These are phyloP conservation scores for Setaria italica DNA, from an alignment of 202 grass and related monocot species.

Conservation along the genomic window DNA sequence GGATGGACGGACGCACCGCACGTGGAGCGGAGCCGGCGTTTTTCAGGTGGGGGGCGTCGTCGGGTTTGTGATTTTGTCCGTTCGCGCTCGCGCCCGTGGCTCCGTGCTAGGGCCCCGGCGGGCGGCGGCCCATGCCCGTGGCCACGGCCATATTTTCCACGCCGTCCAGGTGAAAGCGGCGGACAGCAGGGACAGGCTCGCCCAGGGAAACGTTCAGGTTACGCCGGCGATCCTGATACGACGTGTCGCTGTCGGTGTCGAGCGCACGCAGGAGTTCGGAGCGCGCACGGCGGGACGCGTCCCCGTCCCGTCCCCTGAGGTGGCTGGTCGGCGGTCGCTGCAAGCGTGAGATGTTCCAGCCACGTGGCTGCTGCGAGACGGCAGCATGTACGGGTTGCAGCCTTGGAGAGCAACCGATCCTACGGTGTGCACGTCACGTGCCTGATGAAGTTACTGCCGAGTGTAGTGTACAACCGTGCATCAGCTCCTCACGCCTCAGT, in stretches of 20 bases:
- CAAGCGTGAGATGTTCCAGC: no score
- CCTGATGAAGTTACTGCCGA: not conserved
- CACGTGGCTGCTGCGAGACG: not conserved
- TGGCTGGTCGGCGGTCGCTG: no score
- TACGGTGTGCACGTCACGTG: not conserved
- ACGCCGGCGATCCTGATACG: not conserved
- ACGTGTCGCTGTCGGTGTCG: slow-evolving; percentile 6
- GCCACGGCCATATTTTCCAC: not conserved
- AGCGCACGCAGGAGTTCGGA: not conserved
- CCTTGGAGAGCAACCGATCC: not conserved
- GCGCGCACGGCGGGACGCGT: not conserved
- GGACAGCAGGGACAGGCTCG: not conserved
- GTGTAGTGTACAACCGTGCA: no score
- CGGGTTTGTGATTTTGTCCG: not conserved
- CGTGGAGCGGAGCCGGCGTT: not conserved
- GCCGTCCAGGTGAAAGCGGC: not conserved
- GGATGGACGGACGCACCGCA: not conserved
- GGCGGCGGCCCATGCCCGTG: not conserved
- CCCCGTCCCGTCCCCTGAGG: not conserved
- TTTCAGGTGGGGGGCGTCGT: not conserved
- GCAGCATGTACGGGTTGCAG: not conserved
- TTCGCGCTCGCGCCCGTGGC: not conserved
- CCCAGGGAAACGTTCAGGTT: not conserved
- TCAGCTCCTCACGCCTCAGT: not conserved
- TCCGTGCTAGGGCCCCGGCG: not conserved